These are phyloP conservation scores for Claviceps maximensis DNA, from an alignment of 2,329 filamentous ascomycete genomes.

Conservation along the genomic window DNA sequence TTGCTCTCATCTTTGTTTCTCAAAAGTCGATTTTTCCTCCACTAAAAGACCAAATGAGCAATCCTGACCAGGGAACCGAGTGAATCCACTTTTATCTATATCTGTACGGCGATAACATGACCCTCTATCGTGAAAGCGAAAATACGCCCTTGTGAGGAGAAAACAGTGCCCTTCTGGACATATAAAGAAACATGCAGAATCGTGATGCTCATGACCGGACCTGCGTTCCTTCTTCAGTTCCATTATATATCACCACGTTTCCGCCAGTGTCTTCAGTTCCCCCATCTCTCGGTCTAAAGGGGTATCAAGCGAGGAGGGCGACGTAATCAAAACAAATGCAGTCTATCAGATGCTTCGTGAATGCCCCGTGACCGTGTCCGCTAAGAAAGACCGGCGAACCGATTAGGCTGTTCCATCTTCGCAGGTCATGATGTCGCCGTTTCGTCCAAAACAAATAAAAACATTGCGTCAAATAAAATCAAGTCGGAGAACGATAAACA, in stretches of 20 bases:
- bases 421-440: slow-evolving; percentile 30
- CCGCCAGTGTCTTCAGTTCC: slow-evolving; percentile 25
- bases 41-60: slow-evolving; percentile 21
- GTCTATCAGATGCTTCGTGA: slow-evolving; percentile 31
- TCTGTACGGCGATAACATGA: slow-evolving; percentile 32
- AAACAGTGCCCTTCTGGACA: slow-evolving; percentile 23
- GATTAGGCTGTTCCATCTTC: slow-evolving; percentile 20
- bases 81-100: slow-evolving; percentile 56
- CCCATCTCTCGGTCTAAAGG: slow-evolving; percentile 29
- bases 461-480: slow-evolving; percentile 3
- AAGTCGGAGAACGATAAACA: slow-evolving; percentile 8
- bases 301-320: slow-evolving; percentile 30
- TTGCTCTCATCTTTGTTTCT: slow-evolving; percentile 14
- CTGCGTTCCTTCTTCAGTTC: slow-evolving; percentile 16
- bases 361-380: slow-evolving; percentile 26
- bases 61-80: slow-evolving; percentile 41
- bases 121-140: slow-evolving; percentile 29
- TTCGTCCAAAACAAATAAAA: slow-evolving; percentile 17
- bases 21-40: slow-evolving; percentile 14
- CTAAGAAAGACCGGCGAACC: slow-evolving; percentile 18
- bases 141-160: slow-evolving; percentile 21
- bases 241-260: slow-evolving; percentile 19
- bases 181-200: slow-evolving; percentile 22
- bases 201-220: slow-evolving; percentile 19
- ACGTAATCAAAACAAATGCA: slow-evolving; percentile 32